Conservation (phyloP, 108 stramenopile species). For the Cylindrotheca closterium region DNA sequence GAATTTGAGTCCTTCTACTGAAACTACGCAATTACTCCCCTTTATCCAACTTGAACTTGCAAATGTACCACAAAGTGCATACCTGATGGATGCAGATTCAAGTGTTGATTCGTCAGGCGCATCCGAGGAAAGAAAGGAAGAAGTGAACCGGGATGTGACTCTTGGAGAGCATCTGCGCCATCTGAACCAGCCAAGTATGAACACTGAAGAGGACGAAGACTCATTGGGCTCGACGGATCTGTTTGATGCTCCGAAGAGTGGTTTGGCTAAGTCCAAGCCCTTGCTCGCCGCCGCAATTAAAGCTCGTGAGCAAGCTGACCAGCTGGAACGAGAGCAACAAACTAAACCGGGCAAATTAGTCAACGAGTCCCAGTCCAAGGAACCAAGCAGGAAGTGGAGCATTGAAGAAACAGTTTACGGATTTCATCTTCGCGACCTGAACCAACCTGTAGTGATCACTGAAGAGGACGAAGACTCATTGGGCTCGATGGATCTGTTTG, state of each 20-base stretch:
- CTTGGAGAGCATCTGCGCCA: neutral
- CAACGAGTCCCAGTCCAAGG: no score
- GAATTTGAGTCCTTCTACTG: no score
- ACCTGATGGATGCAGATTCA: no score
- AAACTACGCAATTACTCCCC: no score
- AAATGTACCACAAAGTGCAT: no score
- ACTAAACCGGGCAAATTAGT: no score
- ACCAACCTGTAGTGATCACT: neutral
- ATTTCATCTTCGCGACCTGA: neutral
- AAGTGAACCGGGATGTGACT: neutral
- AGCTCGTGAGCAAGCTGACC: conserved; percentile 7
- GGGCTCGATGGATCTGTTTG: neutral
- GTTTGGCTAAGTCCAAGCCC: neutral
- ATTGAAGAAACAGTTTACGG: no score
- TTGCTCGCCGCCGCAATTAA: conserved; percentile 15
- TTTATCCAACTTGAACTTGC: no score
- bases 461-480: conserved; percentile 8
- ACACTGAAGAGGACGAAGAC: conserved; percentile 2
- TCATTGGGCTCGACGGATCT: neutral
- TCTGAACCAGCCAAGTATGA: conserved; percentile 8
- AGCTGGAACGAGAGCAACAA: neutral
- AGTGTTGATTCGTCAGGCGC: no score
- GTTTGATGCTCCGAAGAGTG: neutral
- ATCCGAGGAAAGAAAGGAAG: neutral
- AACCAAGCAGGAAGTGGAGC: no score